Evolutionary conservation across 2,329 filamentous ascomycete species (phyloP), one percentile per base, ranked within the genome.

Genomic region (Penicillium crustosum): DNA sequence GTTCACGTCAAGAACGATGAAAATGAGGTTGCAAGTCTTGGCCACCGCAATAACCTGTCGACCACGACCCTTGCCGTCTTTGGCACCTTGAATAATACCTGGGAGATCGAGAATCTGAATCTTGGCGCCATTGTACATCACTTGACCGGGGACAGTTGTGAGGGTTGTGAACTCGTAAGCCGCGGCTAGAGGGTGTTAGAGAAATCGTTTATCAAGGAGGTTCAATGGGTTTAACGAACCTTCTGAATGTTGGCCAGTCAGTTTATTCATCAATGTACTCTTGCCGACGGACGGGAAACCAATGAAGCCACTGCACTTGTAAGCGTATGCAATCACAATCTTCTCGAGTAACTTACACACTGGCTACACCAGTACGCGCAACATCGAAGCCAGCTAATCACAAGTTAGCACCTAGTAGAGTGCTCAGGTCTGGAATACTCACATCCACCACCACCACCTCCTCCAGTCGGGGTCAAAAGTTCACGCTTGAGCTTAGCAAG

Each of bases 131-230:
- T 99, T 97, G 79, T 97, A 97, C 68, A 89, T 80, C 61, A 99
- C 92, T 80, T 97, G 94, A 53, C 94, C 94, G 42, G 94, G 94
- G 49, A 99, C 94, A 45, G 93, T 97, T 36, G 94, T 99, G 75
- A 99, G 83, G 54, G 94, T 99, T 65, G 94, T 99, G 81, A 99
- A 99, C 75, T 99, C 94, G 78, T 99, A 99, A 52, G 93, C 94
- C 19, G 94, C 94, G 55, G 87, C 93, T 81, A 62, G 56, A 62
- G 33, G 41, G 52, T 25, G 31, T 49, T 31, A 62, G 72, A 70
- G 60, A 55, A 25, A 36, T 47, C 27, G n/a, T 19, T 19, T 38
- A 12, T 4, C 31, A 6, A 57, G 23, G 15, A 15, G 9, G 23
- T 35, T 21, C n/a, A n/a, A n/a, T n/a, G n/a, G n/a, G n/a, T n/a